Evolutionary conservation across 73 alveolate genomes (phyloP).

Genomic region (Uronychia binucleata): DNA sequence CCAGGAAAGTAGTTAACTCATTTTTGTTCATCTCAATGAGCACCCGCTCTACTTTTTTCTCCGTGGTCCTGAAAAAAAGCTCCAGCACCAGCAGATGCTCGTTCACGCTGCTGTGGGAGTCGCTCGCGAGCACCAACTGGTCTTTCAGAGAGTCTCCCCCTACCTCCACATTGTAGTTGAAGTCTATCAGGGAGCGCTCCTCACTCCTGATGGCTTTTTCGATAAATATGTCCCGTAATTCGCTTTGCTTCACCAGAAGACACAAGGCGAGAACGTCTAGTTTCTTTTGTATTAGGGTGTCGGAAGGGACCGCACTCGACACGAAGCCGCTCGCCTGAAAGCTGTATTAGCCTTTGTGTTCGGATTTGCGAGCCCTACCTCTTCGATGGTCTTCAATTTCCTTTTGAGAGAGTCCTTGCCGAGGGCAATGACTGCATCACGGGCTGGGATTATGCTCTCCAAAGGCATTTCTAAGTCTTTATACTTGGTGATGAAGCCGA

Average conservation of each 20-base stretch:
- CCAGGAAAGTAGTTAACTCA: constrained; percentile 6
- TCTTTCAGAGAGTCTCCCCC: not conserved
- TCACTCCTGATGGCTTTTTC: constrained; percentile 2
- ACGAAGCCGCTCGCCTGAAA: not conserved
- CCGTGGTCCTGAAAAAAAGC: not conserved
- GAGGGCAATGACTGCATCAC: not conserved
- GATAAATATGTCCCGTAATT: not conserved
- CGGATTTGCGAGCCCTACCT: not conserved
- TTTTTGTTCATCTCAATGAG: not conserved
- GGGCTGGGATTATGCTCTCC: not conserved
- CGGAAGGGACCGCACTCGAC: not conserved
- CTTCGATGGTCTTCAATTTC: not conserved
- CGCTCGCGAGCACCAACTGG: not conserved
- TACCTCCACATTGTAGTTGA: constrained; percentile 12
- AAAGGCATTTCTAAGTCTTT: not conserved
- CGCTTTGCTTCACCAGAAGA: not conserved
- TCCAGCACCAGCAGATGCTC: constrained; percentile 1
- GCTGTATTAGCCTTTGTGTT: not conserved
- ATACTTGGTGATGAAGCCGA: not conserved
- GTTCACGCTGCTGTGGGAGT: not conserved
- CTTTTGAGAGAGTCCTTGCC: not conserved
- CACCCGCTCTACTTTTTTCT: constrained; percentile 1
- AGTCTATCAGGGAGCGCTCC: not conserved
- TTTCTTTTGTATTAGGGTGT: too few relatives aligned
- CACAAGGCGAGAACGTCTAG: not conserved